These are phyloP conservation scores for Globisporangium middletonii DNA, from an alignment of 352 stramenopile genomes.

Conservation along the genomic window DNA sequence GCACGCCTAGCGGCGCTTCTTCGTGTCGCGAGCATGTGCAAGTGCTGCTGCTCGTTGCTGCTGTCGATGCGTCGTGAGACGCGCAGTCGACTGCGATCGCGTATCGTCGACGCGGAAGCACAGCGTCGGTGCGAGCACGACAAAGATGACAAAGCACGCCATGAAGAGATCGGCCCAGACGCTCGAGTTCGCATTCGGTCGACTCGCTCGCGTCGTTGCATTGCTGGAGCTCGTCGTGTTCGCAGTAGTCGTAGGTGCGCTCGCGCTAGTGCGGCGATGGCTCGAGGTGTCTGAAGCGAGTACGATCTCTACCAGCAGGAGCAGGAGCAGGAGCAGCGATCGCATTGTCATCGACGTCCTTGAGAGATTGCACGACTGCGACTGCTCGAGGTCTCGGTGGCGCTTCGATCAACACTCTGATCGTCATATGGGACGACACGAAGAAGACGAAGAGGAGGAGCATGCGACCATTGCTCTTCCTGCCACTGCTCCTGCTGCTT, in stretches of 20 bases:
- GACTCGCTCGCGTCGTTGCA: constrained; percentile 11
- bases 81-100: not conserved
- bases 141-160: constrained; percentile 52
- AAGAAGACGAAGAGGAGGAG: not conserved
- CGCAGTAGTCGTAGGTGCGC: no score
- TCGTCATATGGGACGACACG: no score
- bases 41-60: not conserved
- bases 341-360: not conserved
- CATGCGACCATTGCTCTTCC: not conserved
- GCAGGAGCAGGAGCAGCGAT: not conserved
- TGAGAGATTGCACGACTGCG: not conserved
- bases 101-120: constrained; percentile 32
- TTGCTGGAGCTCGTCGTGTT: not conserved
- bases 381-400: no score
- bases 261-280: not conserved
- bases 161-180: constrained; percentile 56
- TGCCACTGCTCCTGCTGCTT: not conserved
- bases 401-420: not conserved
- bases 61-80: not conserved
- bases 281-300: not conserved
- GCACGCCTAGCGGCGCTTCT: not conserved
- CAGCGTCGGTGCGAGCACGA: constrained; percentile 57
- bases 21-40: not conserved
- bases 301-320: not conserved
- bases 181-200: not conserved